phyloP scores from a whole-genome alignment of 179 eudicot genomes.

The Beta corolliflora region DNA sequence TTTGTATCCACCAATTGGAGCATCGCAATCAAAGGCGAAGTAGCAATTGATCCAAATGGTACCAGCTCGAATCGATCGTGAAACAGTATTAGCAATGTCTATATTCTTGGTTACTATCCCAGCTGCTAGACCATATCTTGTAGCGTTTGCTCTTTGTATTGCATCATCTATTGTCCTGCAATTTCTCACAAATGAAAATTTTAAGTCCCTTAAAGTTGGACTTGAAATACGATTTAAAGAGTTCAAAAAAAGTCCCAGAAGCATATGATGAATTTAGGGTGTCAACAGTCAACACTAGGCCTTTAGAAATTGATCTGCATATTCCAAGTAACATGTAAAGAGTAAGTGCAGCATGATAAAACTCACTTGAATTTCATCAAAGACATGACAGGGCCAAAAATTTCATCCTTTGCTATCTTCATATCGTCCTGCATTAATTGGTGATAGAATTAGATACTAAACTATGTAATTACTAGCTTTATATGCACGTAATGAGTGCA shows the following conservation, averaged over 20 bases:
- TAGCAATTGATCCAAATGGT: constrained; percentile 78
- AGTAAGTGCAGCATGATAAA: neutral
- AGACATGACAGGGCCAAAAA: constrained; percentile 68
- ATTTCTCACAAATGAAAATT: neutral
- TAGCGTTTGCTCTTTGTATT: constrained; percentile 65
- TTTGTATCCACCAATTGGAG: constrained; percentile 81
- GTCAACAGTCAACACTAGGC: too few species aligned
- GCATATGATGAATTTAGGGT: too few species aligned
- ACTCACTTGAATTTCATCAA: constrained; percentile 70
- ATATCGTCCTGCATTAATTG: constrained; percentile 44
- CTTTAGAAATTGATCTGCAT: neutral
- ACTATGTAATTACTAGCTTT: too few species aligned
- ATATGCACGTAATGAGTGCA: too few species aligned
- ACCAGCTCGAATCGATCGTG: constrained; percentile 77
- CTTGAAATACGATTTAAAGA: neutral
- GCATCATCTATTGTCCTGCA: constrained; percentile 71
- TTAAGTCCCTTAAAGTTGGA: too few species aligned
- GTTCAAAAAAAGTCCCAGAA: neutral
- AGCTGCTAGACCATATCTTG: constrained; percentile 74
- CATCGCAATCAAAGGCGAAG: constrained; percentile 63
- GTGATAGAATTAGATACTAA: neutral
- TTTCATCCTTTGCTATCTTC: constrained; percentile 63
- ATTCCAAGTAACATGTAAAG: neutral
- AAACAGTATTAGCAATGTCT: constrained; percentile 76
- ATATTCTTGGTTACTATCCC: constrained; percentile 70